Evolutionary conservation across 2,329 filamentous ascomycete genomes (phyloP), one percentile per base, ranked within the genome.

Genomic region (Dactylonectria macrodidyma): DNA sequence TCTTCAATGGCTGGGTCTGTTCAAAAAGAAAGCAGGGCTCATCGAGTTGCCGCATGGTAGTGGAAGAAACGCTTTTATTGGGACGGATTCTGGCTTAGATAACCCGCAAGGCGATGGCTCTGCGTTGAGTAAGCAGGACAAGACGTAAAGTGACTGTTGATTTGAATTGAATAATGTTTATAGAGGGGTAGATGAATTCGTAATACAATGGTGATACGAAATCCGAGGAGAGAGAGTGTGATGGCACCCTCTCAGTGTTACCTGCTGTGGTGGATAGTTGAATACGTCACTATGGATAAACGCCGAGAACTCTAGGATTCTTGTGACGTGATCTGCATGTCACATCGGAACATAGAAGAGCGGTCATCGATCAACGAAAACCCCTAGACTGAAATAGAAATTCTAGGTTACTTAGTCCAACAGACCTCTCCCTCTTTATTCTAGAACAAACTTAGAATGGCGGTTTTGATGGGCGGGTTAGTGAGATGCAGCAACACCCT

Each of bases 21-120:
- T 66, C n/a, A 58, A 48, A 36, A 66, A 33, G 36, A 66, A 66
- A 41, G 58, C 58, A 1, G 58, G 63, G n/a, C 34, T 66, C 5
- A 62, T 62, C 19, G 47, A 41, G 19, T 44, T 66, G 36, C 51
- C 58, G 10, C 30, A 24, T 33, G 46, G 50, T 6, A 50, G 50
- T 22, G 62, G 62, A 14, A 60, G 36, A 19, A 65, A 65, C 44
- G 62, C 62, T 8, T 65, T 65, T 55, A 24, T 62, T 26, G 58
- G 52, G 16, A 24, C 22, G 14, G 46, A 41, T 26, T 26, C 19
- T 26, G 38, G 33, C 11, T 8, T 14, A 14, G 52, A 56, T 10
- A 30, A 34, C 14, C 5, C n/a, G n/a, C 26, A 34, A 8, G n/a
- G 19, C 34, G 14, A 9, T 12, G 16, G 26, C 22, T 26, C 47